Evolutionary conservation across 352 stramenopile species (phyloP), one percentile per base, ranked within the genome.

Genomic region (Thalassiosira livingstoniorum): DNA sequence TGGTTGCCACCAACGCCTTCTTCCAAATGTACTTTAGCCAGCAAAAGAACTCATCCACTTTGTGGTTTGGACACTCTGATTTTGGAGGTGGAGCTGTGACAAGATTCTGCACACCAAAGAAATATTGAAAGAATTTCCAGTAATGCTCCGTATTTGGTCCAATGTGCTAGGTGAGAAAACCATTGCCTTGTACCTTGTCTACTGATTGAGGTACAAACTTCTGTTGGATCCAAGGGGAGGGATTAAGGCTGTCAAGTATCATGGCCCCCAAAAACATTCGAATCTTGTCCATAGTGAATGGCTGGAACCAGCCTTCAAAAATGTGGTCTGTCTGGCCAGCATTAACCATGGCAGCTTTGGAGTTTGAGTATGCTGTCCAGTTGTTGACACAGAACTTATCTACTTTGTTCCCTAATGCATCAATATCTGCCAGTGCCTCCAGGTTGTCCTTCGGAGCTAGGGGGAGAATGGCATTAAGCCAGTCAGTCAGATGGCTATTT

Each of bases 1-100:
- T 81, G 74, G 37, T 81, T 23, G 31, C 75, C 64, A 29, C 51
- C 74, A 62, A 81, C n/a, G 63, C 60, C 39, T 81, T 31, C 51
- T 81, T 81, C 47, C 42, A 69, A 42, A 81, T 69, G 45, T 69
- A 61, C 25, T 64, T n/a, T 4, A 67, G 31, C 74, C 61, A 81
- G 15, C 64, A 23, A 53, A 81, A 81, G 39, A 81, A 75, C 31
- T 75, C 64, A 63, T 81, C 63, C 42, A 51, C 42, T 51, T 51
- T 51, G 42, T 18, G 18, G 18, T 18, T 51, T 10, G 42, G 10
- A 18, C 42, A 51, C 18, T 51, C 42, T 51, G 42, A 51, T 18
- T 18, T 10, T 51, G 18, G 42, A 51, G 18, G 18, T 51, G 42
- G 10, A 51, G n/a, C n/a, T n/a, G n/a, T n/a, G n/a, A n/a, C n/a